Conservation (phyloP, 805 yeast species). For the Saccharomycopsis sp. region DNA sequence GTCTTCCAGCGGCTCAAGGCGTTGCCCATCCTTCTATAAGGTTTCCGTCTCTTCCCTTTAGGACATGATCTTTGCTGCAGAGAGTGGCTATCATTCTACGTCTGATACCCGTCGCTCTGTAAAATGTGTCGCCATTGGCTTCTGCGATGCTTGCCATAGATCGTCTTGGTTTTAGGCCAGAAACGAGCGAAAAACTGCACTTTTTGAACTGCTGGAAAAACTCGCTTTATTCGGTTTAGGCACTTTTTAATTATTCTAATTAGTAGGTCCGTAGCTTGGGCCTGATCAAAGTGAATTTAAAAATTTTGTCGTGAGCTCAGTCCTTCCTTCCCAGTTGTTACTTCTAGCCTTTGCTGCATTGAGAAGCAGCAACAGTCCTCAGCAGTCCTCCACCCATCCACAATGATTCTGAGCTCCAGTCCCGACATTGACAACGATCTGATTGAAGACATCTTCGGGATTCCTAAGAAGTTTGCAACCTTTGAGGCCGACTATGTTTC, state of each 20-base stretch:
- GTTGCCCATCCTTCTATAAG: background rate
- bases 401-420: background rate
- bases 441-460: slow-evolving; percentile 15
- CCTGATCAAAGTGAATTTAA: background rate
- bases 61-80: background rate
- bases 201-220: too few relatives aligned
- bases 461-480: slow-evolving; percentile 10
- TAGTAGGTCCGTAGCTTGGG: background rate
- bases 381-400: too few relatives aligned
- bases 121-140: background rate
- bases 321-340: background rate
- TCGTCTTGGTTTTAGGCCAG: background rate
- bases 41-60: background rate
- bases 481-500: slow-evolving; percentile 9
- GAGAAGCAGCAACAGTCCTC: too few relatives aligned
- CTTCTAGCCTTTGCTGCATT: too few relatives aligned
- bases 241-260: background rate
- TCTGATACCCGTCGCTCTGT: background rate
- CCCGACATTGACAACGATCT: slow-evolving; percentile 3
- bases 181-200: background rate
- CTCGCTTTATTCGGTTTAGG: background rate
- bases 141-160: background rate
- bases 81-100: background rate
- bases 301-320: background rate
- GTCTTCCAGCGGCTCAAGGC: too few relatives aligned